A percentile compares a stretch with the other conserved stretches of the same genome.
These are phyloP conservation scores for Orbilia brochopaga DNA, from an alignment of 2,329 filamentous ascomycete genomes.

Conservation along the genomic window DNA sequence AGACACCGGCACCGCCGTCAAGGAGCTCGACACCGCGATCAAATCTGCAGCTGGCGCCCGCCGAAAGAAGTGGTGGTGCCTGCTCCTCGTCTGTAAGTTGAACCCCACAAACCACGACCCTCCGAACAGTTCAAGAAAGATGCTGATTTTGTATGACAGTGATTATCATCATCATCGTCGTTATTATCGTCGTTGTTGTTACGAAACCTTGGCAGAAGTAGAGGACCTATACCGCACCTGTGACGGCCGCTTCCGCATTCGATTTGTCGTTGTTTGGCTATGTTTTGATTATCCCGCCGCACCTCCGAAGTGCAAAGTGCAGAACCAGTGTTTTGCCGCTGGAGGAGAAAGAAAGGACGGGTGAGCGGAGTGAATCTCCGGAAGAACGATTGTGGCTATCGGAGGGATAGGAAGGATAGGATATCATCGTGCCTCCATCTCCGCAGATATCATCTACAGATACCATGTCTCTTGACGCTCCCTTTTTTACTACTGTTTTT, in stretches of 20 bases:
- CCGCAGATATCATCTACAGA: slow-evolving; percentile 19
- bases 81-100: slow-evolving; percentile 41
- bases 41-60: slow-evolving; percentile 70
- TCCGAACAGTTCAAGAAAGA: not conserved
- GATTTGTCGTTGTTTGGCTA: slow-evolving; percentile 2
- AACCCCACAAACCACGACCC: not conserved
- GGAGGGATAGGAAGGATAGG: slow-evolving; percentile 19
- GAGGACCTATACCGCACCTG: slow-evolving; percentile 8
- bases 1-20: slow-evolving; percentile 79
- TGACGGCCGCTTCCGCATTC: slow-evolving; percentile 13
- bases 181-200: slow-evolving; percentile 51
- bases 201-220: slow-evolving; percentile 51
- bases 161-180: slow-evolving; percentile 52
- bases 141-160: slow-evolving; percentile 31
- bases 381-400: slow-evolving; percentile 9
- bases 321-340: not conserved
- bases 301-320: not conserved
- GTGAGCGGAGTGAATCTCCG: slow-evolving; percentile 6
- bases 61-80: slow-evolving; percentile 74
- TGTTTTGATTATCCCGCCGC: slow-evolving; percentile 1
- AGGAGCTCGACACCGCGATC: slow-evolving; percentile 72
- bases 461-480: slow-evolving; percentile 34
- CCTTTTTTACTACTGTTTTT: slow-evolving; percentile 11
- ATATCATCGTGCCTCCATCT: slow-evolving; percentile 10
- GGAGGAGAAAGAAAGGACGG: slow-evolving; percentile 9